Evolutionary conservation across 2,329 filamentous ascomycete species (phyloP), one percentile per base, ranked within the genome.

Genomic region (Colletotrichum sp.): DNA sequence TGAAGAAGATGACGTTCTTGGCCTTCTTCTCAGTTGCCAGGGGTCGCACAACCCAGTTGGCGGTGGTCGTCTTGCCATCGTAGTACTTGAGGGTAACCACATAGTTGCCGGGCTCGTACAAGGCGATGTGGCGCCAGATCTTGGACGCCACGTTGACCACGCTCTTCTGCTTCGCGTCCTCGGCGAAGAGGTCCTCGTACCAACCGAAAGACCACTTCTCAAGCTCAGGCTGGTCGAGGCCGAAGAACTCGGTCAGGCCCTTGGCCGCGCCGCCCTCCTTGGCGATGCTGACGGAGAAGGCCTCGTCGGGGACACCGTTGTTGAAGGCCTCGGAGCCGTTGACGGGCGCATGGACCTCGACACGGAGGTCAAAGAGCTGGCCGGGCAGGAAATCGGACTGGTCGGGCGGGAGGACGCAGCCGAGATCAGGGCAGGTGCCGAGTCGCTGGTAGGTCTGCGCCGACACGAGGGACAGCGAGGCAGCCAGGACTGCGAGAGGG

Each of bases 1-100:
- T 95, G 85, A 97, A 98, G 78, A 97, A 89, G 79, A 97, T 91
- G 78, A 97, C 92, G 79, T 97, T 97, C 90, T 96, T 97, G 52
- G 94, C 93, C 86, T 92, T 94, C 85, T 94, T 93, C 83, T 91
- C 88, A 72, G 91, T 89, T 44, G 91, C 89, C 34, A 96, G 85
- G 65, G 94, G 92, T 44, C 94, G 92, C 55, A 98, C 95, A 25
- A 91, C 86, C 95, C 95, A 98, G 79, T 92, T 92, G 25, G 95
- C 95, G 69, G 89, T 91, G 6, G 95, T 97, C 76, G 88, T 93
- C 82, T 91, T 90, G 76, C 91, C 91, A 77, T 91, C 91, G 85
- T 95, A 95, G 87, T 97, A 97, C 76, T 86, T 91, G 77, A 98
- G 88, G 8, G 91, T 94, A 19, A 95, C 94, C 66, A 91, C 91